Conservation (phyloP, 768 basidiomycete species). For the Collybia sordida region DNA sequence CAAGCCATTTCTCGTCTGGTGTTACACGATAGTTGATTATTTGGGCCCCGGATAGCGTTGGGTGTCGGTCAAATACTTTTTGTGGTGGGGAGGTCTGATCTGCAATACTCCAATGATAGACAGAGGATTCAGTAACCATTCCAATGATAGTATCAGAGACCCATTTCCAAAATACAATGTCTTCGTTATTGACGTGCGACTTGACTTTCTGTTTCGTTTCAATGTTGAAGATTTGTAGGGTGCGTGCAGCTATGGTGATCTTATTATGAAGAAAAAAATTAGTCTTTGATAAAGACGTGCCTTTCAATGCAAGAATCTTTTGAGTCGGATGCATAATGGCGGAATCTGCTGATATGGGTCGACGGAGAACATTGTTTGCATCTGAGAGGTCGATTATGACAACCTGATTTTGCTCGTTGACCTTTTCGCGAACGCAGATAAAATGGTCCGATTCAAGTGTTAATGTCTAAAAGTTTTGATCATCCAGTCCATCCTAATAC, state of each 20-base stretch:
- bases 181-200: constrained; percentile 90
- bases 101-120: constrained; percentile 86
- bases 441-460: constrained; percentile 98
- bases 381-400: constrained; percentile 98
- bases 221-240: constrained; percentile 97
- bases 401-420: constrained; percentile 94
- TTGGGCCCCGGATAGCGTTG: constrained; percentile 90
- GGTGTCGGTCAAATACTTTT: constrained; percentile 96
- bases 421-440: constrained; percentile 96
- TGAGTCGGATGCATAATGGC: constrained; percentile 98
- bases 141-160: constrained; percentile 88
- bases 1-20: constrained; percentile 95
- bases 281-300: constrained; percentile 40
- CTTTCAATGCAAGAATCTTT: constrained; percentile 96
- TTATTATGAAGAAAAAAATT: constrained; percentile 11
- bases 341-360: constrained; percentile 97
- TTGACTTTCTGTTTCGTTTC: constrained; percentile 98
- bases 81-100: constrained; percentile 78
- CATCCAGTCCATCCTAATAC: neutral
- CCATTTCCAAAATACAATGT: constrained; percentile 99
- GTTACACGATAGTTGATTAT: constrained; percentile 98
- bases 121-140: constrained; percentile 91
- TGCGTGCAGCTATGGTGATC: constrained; percentile 72
- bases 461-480: constrained; percentile 57
- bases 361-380: constrained; percentile 94